Conservation (phyloP, 2,329 filamentous ascomycete genomes). For the Rugonectria rugulosa region DNA sequence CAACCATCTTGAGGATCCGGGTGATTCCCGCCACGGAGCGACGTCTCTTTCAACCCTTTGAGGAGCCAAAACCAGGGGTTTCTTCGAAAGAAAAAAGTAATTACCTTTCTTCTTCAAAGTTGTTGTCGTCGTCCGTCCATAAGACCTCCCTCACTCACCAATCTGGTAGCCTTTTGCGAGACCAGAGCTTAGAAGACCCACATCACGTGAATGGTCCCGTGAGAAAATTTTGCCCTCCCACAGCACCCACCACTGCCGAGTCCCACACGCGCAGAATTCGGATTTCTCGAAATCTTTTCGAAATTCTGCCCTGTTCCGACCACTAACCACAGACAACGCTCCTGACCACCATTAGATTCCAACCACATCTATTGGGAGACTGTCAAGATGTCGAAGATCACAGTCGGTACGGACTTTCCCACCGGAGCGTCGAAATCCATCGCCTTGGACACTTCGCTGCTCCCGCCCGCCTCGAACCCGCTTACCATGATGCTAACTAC, state of each 20-base stretch:
- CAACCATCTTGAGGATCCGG: constrained; percentile 29
- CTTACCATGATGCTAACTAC: constrained; percentile 51
- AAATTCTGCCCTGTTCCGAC: constrained; percentile 26
- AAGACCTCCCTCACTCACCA: constrained; percentile 1
- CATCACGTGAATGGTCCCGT: constrained; percentile 45
- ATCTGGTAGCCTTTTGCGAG: constrained; percentile 18
- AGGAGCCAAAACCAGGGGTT: neutral
- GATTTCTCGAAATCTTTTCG: constrained; percentile 35
- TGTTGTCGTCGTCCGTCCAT: constrained; percentile 18
- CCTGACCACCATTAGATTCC: constrained; percentile 75
- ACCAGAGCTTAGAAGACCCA: neutral
- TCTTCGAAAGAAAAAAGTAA: neutral
- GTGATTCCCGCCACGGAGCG: neutral
- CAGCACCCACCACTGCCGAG: constrained; percentile 34
- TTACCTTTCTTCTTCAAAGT: constrained; percentile 11
- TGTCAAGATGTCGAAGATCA: constrained; percentile 88
- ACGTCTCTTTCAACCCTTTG: constrained; percentile 2
- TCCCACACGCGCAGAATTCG: constrained; percentile 36
- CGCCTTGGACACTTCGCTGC: neutral
- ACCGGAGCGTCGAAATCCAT: neutral
- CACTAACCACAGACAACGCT: constrained; percentile 39
- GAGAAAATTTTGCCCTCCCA: constrained; percentile 47
- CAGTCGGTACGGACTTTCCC: constrained; percentile 64
- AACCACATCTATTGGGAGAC: constrained; percentile 80
- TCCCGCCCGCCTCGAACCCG: neutral